phyloP scores from a whole-genome alignment of 345 rosid species.

The Anacardium occidentale region DNA sequence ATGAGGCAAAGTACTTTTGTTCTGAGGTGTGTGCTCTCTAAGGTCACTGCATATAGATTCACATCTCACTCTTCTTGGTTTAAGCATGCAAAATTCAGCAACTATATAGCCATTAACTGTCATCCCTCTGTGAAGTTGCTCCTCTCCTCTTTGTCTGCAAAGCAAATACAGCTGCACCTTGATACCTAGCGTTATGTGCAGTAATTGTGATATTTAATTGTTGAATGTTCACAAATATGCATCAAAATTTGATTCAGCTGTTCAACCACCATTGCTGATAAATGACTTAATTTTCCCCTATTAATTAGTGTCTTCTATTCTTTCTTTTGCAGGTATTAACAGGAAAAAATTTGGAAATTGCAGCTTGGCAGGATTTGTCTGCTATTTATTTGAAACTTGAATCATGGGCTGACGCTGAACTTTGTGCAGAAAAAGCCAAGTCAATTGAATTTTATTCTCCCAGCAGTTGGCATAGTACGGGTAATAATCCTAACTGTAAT shows the following conservation, averaged over 20 bases:
- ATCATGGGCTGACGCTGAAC: constrained; percentile 67
- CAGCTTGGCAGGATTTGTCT: constrained; percentile 87
- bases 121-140: not conserved
- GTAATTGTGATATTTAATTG: not conserved
- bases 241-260: not conserved
- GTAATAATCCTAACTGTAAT: constrained; percentile 29
- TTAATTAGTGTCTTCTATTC: not conserved
- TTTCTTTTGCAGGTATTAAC: constrained; percentile 41
- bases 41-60: not conserved
- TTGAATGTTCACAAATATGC: not conserved
- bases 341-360: constrained; percentile 53
- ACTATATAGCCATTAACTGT: not conserved
- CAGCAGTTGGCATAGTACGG: constrained; percentile 74
- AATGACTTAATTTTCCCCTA: not conserved
- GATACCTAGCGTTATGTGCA: not conserved
- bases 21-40: constrained; percentile 44
- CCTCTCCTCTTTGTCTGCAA: not conserved
- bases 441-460: constrained; percentile 62
- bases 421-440: constrained; percentile 73
- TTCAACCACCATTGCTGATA: not conserved
- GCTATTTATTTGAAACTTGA: constrained; percentile 59
- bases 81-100: not conserved
- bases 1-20: constrained; percentile 22
- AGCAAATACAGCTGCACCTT: not conserved
- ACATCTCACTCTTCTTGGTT: constrained; percentile 4